Base-by-base conservation (phyloP, 805 yeast genomes). In the Schizosaccharomyces lindneri region DNA sequence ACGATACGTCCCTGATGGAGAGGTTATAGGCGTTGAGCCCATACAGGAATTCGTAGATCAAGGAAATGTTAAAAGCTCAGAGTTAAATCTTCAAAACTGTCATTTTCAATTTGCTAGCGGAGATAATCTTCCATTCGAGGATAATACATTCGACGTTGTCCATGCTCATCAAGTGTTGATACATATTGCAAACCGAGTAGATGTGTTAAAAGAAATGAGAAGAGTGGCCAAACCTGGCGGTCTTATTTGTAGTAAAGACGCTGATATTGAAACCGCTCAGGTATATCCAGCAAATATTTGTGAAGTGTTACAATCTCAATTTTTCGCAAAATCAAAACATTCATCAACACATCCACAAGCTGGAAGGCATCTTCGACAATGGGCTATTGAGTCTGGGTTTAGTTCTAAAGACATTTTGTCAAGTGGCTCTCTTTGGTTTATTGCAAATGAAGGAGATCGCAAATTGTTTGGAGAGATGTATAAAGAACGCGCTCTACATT, bases 131-230 rank as follows among this genome's bases (percentile, higher is more conserved):
- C 73, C 72, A 0, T 74, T 68, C 64, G 67, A 66, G 3, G 76
- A 74, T 63, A 66, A 71, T 57, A 64, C 71, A 4, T 74, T 74
- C 64, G 78, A 74, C 62, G 62, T 74, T n/a, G 74, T 74, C 5
- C 70, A 68, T 67, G 68, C 72, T 21, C 75, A 72, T 62, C 76
- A 73, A 62, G 76, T 74, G 2, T 62, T 74, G 36, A 66, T 73
- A 13, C 77, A 74, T 62, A 64, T 74, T 39, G 65, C 66, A 29
- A 70, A 72, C 60, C 76, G 76, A 1, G 64, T 66, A 1, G 59
- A 29, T 9, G 76, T 74, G 4, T 62, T 74, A 46, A 63, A 65
- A 41, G 76, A 74, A 63, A 70, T 74, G 73, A 64, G 60, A 31
- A 64, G 77, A 55, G 77, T 74, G 9, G 65, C 68, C 46, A 73